Evolutionary conservation across 164 flowering plant genomes (phyloP), one percentile per base, ranked within the genome.

Genomic region (Houttuynia cordata): DNA sequence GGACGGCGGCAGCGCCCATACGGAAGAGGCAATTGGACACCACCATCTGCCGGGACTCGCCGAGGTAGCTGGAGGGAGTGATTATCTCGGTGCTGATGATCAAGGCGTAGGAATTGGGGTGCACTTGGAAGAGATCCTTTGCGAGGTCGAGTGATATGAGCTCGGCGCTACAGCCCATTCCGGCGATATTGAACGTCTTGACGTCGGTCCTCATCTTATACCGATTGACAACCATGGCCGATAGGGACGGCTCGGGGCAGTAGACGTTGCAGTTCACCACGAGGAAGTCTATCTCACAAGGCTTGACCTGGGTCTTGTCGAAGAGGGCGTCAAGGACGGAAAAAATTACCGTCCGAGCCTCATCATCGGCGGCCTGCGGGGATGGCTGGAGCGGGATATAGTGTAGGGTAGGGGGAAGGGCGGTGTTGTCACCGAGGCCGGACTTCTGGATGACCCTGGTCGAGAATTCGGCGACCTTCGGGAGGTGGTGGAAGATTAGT

Each of bases 141-240:
- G n/a, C n/a, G n/a, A n/a, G n/a, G n/a, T n/a, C n/a, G n/a, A n/a
- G n/a, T n/a, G n/a, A n/a, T n/a, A n/a, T n/a, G n/a, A n/a, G n/a
- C n/a, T n/a, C n/a, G n/a, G n/a, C n/a, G n/a, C n/a, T n/a, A n/a
- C n/a, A n/a, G n/a, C n/a, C n/a, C n/a, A n/a, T n/a, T n/a, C n/a
- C n/a, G n/a, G n/a, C n/a, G n/a, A n/a, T n/a, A n/a, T n/a, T n/a
- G n/a, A n/a, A n/a, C n/a, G n/a, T n/a, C n/a, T n/a, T n/a, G n/a
- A n/a, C n/a, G n/a, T n/a, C n/a, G n/a, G n/a, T n/a, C n/a, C n/a
- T n/a, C n/a, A n/a, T n/a, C n/a, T n/a, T n/a, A n/a, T 18, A 67
- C 50, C 56, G 42, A 39, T 67, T 67, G 21, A 67, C 37, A 1
- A 67, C 24, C 65, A 50, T 67, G 25, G 59, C 70, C 1, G 65